Conservation (phyloP, 1,284 basidiomycete genomes). For the Apiotrichum porosum region DNA sequence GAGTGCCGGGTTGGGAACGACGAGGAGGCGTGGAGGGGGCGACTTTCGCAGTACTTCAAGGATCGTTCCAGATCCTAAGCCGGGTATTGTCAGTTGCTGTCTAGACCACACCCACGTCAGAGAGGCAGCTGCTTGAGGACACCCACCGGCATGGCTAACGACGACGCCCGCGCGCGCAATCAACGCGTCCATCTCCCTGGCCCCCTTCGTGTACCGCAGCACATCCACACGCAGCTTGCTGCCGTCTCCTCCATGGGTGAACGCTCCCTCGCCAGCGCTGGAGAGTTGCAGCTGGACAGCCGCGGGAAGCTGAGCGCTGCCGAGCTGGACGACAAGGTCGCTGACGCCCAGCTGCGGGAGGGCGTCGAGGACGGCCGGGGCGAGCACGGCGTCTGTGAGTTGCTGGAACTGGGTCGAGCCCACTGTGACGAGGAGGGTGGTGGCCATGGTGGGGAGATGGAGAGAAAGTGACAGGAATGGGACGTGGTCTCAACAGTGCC, state of each 20-base stretch:
- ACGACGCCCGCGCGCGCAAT: conserved; percentile 68
- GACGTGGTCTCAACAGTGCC: too few species aligned
- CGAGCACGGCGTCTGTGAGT: conserved; percentile 63
- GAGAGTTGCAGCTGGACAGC: too few species aligned
- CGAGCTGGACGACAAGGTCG: conserved; percentile 67
- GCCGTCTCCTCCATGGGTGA: too few species aligned
- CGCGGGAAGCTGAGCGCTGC: too few species aligned
- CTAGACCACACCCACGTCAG: neutral
- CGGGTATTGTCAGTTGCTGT: neutral
- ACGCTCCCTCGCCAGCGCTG: too few species aligned
- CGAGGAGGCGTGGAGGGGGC: conserved; percentile 67
- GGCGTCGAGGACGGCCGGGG: conserved; percentile 55
- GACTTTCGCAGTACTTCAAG: conserved; percentile 69
- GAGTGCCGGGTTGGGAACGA: conserved; percentile 81
- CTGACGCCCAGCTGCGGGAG: conserved; percentile 58
- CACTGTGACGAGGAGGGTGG: conserved; percentile 68
- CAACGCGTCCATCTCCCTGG: conserved; percentile 55
- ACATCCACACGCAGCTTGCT: conserved; percentile 59
- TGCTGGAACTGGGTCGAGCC: conserved; percentile 80
- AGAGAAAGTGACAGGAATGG: neutral
- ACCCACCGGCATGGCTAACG: conserved; percentile 85
- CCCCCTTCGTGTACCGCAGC: conserved; percentile 67
- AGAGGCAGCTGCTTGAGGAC: too few species aligned
- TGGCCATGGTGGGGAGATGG: neutral
- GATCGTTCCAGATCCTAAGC: conserved; percentile 87